Evolutionary conservation across 1,139 yeast genomes (phyloP), one percentile per base, ranked within the genome.

Genomic region (Zhuliangozyma blackwelliae): DNA sequence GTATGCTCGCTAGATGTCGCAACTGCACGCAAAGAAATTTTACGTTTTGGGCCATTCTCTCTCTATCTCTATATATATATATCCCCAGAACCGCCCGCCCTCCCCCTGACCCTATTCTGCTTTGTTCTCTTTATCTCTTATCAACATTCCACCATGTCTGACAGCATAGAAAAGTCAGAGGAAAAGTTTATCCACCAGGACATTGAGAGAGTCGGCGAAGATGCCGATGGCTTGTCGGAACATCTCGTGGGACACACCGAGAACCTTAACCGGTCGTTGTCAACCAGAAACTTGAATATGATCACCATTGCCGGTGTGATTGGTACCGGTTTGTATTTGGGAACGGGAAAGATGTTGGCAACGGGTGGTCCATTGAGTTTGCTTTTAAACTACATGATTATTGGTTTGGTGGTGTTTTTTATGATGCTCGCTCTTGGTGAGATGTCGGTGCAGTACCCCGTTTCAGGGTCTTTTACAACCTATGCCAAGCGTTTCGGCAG

Each of bases 271-370:
- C 54, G 83, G 48, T 59, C 72, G 23, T 57, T 77, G 43, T 55
- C 68, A n/a, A 68, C 75, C 1, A 60, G 83, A 33, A 79, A 75
- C 42, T 65, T 79, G 36, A 75, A 73, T 43, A 75, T 79, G 84
- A 77, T 79, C 55, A 75, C 84, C 28, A 65, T 79, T 39, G 85
- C 82, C 3, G 86, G 86, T 8, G 75, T 77, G 39, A 77, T 79
- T 36, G 87, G 88, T 11, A 77, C 88, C 3, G 92, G 92, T 39
- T 60, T 83, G 36, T 71, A 79, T 43, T 62, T 82, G 35, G 83
- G 86, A 26, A 72, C 85, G 0, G 83, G 85, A 5, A 72, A 69
- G 36, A 73, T 85, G 5, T 60, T 82, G 35, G 67, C 75, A 21
- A 57, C 54, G 13, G 86, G 85, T 41, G 89, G 89, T 12, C 88